A percentile compares a stretch with the other conserved stretches of the same genome.
phyloP scores from a whole-genome alignment of 352 stramenopile species.

The Phytophthora megakarya region DNA sequence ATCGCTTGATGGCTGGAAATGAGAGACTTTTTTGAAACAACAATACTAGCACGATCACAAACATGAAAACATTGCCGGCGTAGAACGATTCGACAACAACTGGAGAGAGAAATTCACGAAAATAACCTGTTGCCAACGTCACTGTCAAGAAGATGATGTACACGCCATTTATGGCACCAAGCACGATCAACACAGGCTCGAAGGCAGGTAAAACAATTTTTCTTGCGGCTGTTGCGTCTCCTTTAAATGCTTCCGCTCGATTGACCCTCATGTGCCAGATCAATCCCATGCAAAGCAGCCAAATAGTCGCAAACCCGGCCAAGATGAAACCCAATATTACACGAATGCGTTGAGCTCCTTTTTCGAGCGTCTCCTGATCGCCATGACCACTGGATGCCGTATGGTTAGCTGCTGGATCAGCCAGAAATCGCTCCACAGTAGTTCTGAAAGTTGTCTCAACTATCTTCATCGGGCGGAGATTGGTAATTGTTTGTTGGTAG shows the following conservation, averaged over 20 bases:
- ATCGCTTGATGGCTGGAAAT: conserved; percentile 36
- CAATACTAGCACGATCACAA: conserved; percentile 44
- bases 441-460: background rate
- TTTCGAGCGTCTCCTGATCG: background rate
- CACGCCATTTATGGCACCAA: conserved; percentile 32
- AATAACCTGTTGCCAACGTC: conserved; percentile 29
- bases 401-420: conserved; percentile 5
- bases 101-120: conserved; percentile 18
- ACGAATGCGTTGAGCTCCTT: conserved; percentile 20
- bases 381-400: background rate
- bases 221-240: conserved; percentile 31
- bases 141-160: conserved; percentile 36
- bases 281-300: conserved; percentile 38
- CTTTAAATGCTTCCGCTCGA: conserved; percentile 35
- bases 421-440: conserved; percentile 21
- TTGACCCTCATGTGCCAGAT: conserved; percentile 43
- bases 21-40: conserved; percentile 60
- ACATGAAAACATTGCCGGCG: conserved; percentile 40
- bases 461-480: background rate
- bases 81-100: conserved; percentile 37
- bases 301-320: conserved; percentile 43
- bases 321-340: conserved; percentile 36
- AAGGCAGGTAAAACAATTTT: conserved; percentile 53
- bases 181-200: conserved; percentile 47
- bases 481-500: too few species aligned